A percentile compares a stretch with the other conserved stretches of the same genome.
These are phyloP conservation scores for Chrysoporthe puriensis DNA, from an alignment of 2,329 filamentous ascomycete species.

Conservation along the genomic window DNA sequence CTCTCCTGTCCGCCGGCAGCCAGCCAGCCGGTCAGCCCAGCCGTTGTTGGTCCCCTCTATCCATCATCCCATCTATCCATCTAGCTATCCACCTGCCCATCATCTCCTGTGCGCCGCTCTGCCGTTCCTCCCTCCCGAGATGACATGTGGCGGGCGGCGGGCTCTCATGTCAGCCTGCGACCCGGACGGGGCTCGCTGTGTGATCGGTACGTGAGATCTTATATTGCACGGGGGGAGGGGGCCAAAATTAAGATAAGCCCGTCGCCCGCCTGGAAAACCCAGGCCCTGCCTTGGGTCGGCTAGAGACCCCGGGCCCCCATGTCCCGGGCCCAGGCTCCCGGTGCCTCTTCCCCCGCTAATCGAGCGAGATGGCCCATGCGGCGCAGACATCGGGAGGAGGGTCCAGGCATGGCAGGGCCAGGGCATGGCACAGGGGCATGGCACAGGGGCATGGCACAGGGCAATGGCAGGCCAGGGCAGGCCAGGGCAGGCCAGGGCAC, in stretches of 20 bases:
- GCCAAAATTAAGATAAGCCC: conserved; percentile 10
- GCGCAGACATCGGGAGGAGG: conserved; percentile 6
- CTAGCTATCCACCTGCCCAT: neutral
- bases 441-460: neutral
- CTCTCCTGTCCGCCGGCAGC: too few species aligned
- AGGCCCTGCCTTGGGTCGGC: neutral
- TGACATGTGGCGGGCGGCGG: neutral
- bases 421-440: neutral
- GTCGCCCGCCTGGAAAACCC: neutral
- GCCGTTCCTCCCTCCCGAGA: neutral
- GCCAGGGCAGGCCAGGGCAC: too few species aligned
- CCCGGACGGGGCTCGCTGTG: neutral
- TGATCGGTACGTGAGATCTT: conserved; percentile 2
- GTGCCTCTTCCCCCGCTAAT: conserved; percentile 1
- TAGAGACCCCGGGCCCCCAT: neutral
- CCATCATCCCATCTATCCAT: neutral
- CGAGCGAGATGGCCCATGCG: neutral
- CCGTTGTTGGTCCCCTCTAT: neutral
- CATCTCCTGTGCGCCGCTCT: neutral
- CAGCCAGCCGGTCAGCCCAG: too few species aligned
- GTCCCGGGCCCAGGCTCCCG: conserved; percentile 8
- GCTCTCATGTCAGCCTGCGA: too few species aligned
- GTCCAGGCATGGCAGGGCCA: neutral
- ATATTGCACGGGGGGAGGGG: conserved; percentile 7
- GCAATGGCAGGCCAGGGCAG: too few species aligned